phyloP scores from a whole-genome alignment of 441 rosid genomes.

The Cnidoscolus chayamansa region DNA sequence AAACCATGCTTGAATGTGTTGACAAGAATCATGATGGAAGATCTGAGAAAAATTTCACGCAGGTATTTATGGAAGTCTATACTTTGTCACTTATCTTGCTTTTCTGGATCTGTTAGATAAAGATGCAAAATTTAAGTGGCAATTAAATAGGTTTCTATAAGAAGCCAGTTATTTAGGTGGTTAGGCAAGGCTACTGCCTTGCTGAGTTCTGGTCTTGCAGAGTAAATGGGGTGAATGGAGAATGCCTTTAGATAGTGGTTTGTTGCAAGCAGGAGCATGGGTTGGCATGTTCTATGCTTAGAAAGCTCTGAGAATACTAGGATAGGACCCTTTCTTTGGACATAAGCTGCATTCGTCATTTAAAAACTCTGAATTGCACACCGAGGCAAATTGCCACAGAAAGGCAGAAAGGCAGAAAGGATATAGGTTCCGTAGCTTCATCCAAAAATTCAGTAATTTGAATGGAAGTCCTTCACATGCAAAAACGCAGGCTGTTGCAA shows the following conservation, averaged over 20 bases:
- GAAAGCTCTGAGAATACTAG: not conserved
- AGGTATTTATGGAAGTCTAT: slow-evolving; percentile 35
- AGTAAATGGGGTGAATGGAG: not conserved
- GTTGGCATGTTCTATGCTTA: not conserved
- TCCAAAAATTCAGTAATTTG: not conserved
- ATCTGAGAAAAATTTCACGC: slow-evolving; percentile 41
- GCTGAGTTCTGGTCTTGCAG: not conserved
- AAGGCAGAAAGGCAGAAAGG: not conserved
- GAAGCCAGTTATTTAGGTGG: not conserved
- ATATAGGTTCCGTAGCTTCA: not conserved
- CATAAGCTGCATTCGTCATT: not conserved
- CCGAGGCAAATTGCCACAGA: not conserved
- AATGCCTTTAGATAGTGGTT: not conserved
- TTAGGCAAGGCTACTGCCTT: not conserved
- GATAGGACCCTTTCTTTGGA: not conserved
- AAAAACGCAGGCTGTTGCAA: not conserved
- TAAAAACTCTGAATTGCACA: not conserved
- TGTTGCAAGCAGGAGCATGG: not conserved
- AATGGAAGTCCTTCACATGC: not conserved
- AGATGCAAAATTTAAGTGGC: not conserved
- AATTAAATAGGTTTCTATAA: not conserved
- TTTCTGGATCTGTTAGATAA: not conserved
- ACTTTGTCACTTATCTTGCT: not conserved
- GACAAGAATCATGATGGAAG: slow-evolving; percentile 27
- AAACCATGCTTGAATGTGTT: slow-evolving; percentile 23